A percentile compares a stretch with the other conserved stretches of the same genome.
phyloP scores from a whole-genome alignment of 73 alveolate genomes.

The Paramecium tetraurelia region DNA sequence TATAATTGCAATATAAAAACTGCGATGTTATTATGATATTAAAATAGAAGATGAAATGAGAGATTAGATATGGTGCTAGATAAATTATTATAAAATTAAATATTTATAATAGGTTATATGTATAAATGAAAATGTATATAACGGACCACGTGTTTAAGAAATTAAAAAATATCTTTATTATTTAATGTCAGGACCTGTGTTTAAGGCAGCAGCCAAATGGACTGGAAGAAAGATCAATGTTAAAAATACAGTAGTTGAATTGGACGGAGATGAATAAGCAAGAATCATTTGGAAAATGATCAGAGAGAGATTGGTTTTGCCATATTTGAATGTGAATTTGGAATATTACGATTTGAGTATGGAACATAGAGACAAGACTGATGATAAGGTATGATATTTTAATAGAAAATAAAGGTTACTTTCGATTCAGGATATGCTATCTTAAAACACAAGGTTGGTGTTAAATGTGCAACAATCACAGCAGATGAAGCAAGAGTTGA shows the following conservation, averaged over 20 bases:
- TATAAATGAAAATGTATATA: neutral
- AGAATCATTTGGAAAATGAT: constrained; percentile 74
- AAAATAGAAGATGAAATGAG: neutral
- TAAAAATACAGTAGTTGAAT: constrained; percentile 83
- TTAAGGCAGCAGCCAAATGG: constrained; percentile 56
- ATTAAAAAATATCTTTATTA: constrained; percentile 22
- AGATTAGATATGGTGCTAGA: neutral
- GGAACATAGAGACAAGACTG: constrained; percentile 78
- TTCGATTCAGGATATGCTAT: constrained; percentile 80
- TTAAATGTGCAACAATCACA: constrained; percentile 83
- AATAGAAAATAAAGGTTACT: constrained; percentile 56
- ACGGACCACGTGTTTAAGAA: constrained; percentile 3
- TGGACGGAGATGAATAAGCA: constrained; percentile 93
- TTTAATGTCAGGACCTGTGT: constrained; percentile 45
- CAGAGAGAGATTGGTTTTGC: constrained; percentile 63
- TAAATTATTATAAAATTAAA: neutral
- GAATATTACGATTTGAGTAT: constrained; percentile 76
- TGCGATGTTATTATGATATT: neutral
- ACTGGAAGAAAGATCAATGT: constrained; percentile 76
- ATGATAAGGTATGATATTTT: constrained; percentile 58
- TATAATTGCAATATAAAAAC: neutral
- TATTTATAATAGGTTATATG: neutral
- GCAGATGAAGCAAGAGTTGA: constrained; percentile 83
- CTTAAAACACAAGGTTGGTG: constrained; percentile 72
- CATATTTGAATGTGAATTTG: constrained; percentile 66